Evolutionary conservation across 2,329 filamentous ascomycete species (phyloP).

Genomic region (Fusarium sp.): DNA sequence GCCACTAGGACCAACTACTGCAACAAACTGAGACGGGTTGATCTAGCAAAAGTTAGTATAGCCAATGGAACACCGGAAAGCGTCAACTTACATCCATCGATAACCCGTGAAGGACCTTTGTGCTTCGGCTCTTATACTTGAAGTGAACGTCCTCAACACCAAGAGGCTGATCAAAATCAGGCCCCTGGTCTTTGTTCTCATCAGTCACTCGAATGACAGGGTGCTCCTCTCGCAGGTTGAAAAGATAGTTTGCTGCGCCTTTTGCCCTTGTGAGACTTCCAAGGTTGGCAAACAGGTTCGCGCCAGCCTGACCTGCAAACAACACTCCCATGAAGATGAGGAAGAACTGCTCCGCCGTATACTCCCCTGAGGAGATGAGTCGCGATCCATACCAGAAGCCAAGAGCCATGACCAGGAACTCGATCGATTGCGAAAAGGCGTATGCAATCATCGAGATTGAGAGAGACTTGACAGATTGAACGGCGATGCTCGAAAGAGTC

Average conservation of each 20-base stretch:
- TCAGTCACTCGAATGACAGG: conserved; percentile 50
- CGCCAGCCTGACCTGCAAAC: conserved; percentile 48
- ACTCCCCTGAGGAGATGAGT: conserved; percentile 48
- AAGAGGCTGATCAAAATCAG: conserved; percentile 4
- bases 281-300: conserved; percentile 53
- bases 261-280: conserved; percentile 58
- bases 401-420: conserved; percentile 48
- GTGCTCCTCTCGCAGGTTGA: conserved; percentile 52
- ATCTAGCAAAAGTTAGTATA: conserved; percentile 42
- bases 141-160: conserved; percentile 31
- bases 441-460: conserved; percentile 24
- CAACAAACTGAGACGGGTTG: conserved; percentile 55
- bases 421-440: conserved; percentile 41
- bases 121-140: conserved; percentile 12
- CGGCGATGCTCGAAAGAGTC: conserved; percentile 46
- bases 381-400: conserved; percentile 50
- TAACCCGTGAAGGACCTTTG: conserved; percentile 13
- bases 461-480: conserved; percentile 13
- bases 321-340: conserved; percentile 56
- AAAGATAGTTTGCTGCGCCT: conserved; percentile 57
- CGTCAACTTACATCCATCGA: neutral
- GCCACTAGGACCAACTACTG: conserved; percentile 67
- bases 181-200: conserved; percentile 47
- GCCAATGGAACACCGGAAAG: fast-evolving
- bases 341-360: conserved; percentile 54